Base-by-base conservation (phyloP, 2,329 filamentous ascomycete genomes). In the Alternaria solani region DNA sequence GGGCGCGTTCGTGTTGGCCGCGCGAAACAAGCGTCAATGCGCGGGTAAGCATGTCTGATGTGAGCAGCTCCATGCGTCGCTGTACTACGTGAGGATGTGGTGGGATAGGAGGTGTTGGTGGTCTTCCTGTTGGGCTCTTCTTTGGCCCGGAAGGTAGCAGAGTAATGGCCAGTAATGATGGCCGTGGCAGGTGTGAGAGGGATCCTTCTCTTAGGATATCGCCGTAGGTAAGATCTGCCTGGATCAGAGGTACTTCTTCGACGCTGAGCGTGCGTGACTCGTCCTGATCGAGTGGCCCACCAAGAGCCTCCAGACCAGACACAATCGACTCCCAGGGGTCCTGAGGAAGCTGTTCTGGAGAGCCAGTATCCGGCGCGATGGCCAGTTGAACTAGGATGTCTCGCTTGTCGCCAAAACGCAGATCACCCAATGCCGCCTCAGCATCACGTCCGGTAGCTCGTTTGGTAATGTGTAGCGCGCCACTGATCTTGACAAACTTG, bases 401-500 rank as follows among this genome's bases (percentile, higher is more conserved):
- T 74, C 88, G 84, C 85, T 98, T 99, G 79, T 99, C 95, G 36
- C 95, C 95, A 74, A 98, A 98, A 47, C 94, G 88, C 52, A 99
- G 83, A 78, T 99, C 95, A 36, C 95, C 95, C 25, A 99, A 83
- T 1, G 91, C 90, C 9, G 94, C 94, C 80, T 99, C 95, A 0
- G 94, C 95, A 78, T 98, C 95, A 51, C 93, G 90, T 11, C 95
- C 95, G 25, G 94, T 96, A 14, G 94, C 95, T 62, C 95, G 90
- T 83, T 97, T 99, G 3, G 94, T 98, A 64, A 96, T 96, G 75
- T 98, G 94, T 59, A 99, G 83, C 5, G 94, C 95, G 54, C 95
- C 95, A 73, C 93, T 97, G 73, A 99, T 98, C 82, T 99, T 99
- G 78, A 97, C 92, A 76, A 99, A 99, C 76, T 97, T 97, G 71